Percentiles rank a stretch among this genome's conserved stretches.
phyloP scores from a whole-genome alignment of 1,139 yeast species.

The Blastobotrys serpentis region DNA sequence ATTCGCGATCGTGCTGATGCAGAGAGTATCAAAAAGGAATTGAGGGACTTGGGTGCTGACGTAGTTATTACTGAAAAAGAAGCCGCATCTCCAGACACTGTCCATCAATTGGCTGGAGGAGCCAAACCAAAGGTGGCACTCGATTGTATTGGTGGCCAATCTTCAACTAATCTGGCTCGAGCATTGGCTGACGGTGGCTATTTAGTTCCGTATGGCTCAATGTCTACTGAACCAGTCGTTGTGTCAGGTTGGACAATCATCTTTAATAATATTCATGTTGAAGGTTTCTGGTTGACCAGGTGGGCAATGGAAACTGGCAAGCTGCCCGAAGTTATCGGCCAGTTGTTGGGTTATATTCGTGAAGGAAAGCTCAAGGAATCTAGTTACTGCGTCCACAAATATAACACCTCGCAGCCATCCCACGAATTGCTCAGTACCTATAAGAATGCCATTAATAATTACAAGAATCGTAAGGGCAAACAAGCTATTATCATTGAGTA shows the following conservation, averaged over 20 bases:
- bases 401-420: not conserved
- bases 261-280: conserved; percentile 79
- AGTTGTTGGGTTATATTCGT: not conserved
- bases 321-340: not conserved
- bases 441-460: not conserved
- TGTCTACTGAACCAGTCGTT: conserved; percentile 91
- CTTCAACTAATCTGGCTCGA: conserved; percentile 76
- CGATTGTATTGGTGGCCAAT: conserved; percentile 91
- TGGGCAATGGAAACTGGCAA: conserved; percentile 45
- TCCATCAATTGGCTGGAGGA: conserved; percentile 58
- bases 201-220: conserved; percentile 91
- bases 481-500: conserved; percentile 5
- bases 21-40: conserved; percentile 57
- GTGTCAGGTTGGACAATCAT: conserved; percentile 85
- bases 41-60: conserved; percentile 74
- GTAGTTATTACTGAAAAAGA: conserved; percentile 86
- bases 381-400: not conserved
- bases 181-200: conserved; percentile 67
- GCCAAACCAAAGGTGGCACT: conserved; percentile 66
- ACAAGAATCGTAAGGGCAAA: conserved; percentile 6
- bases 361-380: not conserved
- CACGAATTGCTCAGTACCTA: not conserved
- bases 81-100: conserved; percentile 57
- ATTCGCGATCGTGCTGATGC: conserved; percentile 81
- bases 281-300: conserved; percentile 91